Evolutionary conservation across 2,329 filamentous ascomycete genomes (phyloP).

Genomic region (Cladophialophora carrionii): DNA sequence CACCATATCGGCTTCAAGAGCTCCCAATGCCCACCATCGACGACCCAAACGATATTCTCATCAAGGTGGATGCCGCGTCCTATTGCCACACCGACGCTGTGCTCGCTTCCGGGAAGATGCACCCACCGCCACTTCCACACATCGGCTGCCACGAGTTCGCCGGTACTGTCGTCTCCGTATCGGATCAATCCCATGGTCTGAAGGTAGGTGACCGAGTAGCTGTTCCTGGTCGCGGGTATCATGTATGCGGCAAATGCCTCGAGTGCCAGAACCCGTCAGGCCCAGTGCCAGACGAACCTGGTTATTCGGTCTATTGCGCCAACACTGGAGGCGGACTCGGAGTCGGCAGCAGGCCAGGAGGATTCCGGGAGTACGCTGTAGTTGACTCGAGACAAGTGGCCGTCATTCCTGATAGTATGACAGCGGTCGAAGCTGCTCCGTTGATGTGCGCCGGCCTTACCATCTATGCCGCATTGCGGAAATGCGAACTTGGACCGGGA

Average conservation of each 20-base stretch:
- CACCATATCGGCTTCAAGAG: conserved; percentile 32
- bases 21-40: conserved; percentile 46
- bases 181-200: background rate
- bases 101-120: conserved; percentile 45
- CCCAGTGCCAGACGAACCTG: conserved; percentile 20
- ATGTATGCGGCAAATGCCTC: conserved; percentile 23
- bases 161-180: conserved; percentile 46
- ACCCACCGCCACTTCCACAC: conserved; percentile 47
- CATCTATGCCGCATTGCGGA: conserved; percentile 28
- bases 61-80: conserved; percentile 53
- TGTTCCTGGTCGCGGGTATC: conserved; percentile 24
- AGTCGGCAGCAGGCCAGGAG: conserved; percentile 41
- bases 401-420: conserved; percentile 36
- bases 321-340: conserved; percentile 53
- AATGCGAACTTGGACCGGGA: conserved; percentile 33
- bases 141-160: conserved; percentile 54
- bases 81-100: conserved; percentile 54
- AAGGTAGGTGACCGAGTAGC: conserved; percentile 21
- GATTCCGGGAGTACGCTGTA: conserved; percentile 38
- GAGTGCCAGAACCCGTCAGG: conserved; percentile 25
- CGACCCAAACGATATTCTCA: conserved; percentile 49
- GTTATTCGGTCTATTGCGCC: conserved; percentile 51
- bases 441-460: conserved; percentile 36
- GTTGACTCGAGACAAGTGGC: conserved; percentile 37
- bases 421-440: conserved; percentile 25